Conservation (phyloP, 257 asterid genomes). For the Parsonsia alboflavescens region DNA sequence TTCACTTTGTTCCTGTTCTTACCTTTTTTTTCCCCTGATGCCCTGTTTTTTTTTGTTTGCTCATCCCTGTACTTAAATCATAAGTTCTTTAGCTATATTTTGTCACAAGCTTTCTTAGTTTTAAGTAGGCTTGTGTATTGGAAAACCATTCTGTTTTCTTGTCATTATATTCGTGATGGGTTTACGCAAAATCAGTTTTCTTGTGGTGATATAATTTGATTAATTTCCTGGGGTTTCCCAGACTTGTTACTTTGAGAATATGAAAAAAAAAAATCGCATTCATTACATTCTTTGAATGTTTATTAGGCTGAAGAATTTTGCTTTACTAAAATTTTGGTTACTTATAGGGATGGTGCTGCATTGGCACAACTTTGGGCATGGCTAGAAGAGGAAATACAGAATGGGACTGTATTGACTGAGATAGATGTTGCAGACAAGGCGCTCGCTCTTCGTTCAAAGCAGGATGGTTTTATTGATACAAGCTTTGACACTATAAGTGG, state of each 20-base stretch:
- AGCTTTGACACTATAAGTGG: conserved; percentile 99
- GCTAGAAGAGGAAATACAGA: conserved; percentile 76
- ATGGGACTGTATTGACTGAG: conserved; percentile 59
- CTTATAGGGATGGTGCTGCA: conserved; percentile 89
- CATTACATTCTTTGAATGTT: background rate
- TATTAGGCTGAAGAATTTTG: conserved; percentile 1
- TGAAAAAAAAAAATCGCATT: background rate
- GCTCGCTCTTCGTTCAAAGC: conserved; percentile 82
- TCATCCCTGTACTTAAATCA: background rate
- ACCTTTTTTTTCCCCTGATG: background rate
- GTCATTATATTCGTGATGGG: background rate
- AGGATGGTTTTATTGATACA: conserved; percentile 79
- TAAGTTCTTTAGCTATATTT: background rate
- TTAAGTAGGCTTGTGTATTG: background rate
- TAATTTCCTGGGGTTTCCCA: background rate
- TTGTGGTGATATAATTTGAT: background rate
- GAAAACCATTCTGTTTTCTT: background rate
- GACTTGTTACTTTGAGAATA: background rate
- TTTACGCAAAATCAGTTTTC: background rate
- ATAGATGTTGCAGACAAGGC: conserved; percentile 77
- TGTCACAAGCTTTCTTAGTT: background rate
- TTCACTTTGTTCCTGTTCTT: background rate
- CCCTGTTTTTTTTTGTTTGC: background rate
- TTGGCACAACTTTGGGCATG: conserved; percentile 92
- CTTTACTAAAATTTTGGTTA: background rate